phyloP scores from a whole-genome alignment of 129 eudicot species.

The Lactuca saligna region DNA sequence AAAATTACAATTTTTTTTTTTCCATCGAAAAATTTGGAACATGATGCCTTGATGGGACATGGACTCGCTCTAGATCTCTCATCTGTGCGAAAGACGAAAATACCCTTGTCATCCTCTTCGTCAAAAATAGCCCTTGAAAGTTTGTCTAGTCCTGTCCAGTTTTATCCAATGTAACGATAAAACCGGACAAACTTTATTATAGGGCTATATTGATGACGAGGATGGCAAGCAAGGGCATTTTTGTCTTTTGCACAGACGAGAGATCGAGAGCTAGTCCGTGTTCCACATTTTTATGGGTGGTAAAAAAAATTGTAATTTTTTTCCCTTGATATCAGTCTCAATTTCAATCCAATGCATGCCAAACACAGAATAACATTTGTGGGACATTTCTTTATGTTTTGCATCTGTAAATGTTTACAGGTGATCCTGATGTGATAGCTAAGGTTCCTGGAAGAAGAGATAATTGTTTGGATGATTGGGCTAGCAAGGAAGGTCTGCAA shows the following conservation, averaged over 20 bases:
- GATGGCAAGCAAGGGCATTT: background rate
- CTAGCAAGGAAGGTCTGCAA: constrained; percentile 55
- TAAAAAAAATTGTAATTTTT: background rate
- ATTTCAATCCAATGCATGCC: background rate
- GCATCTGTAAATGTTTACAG: constrained; percentile 32
- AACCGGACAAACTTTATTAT: background rate
- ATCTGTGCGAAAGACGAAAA: background rate
- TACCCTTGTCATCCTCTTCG: background rate
- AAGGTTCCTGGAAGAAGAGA: constrained; percentile 66
- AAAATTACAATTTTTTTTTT: background rate
- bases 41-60: background rate
- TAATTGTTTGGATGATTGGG: constrained; percentile 55
- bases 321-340: background rate
- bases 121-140: background rate
- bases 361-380: too few relatives aligned
- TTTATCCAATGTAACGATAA: background rate
- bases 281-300: background rate
- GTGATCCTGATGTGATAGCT: constrained; percentile 77
- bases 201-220: background rate
- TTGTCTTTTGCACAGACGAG: background rate
- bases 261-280: background rate
- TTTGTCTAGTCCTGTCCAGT: background rate
- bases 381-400: background rate
- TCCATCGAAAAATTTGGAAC: background rate
- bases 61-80: background rate